Base-by-base conservation (phyloP, 352 stramenopile species). In the Saprolegnia diclina region DNA sequence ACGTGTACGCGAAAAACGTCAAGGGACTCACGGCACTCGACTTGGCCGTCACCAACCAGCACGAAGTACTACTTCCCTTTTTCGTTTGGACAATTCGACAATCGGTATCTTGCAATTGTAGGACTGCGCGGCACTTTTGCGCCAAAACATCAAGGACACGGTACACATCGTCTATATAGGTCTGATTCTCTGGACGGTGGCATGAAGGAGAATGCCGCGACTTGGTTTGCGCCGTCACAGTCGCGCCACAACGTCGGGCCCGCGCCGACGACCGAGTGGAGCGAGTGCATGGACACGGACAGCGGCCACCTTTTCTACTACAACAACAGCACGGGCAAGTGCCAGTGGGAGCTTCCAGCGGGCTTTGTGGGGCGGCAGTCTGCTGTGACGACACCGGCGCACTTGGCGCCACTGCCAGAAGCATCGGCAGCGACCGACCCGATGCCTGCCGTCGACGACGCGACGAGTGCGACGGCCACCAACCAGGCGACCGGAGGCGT, bases 311-410 rank as follows among this genome's bases (percentile, higher is more conserved):
- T 79, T 0, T 89, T 89, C 29, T 89, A 85, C 74, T 89, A 89
- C 78, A 81, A 89, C 72, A 89, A 89, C 52, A 64, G 83, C n/a
- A 82, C 81, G 24, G 81, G 81, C 21, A 87, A 87, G 61, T 89
- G 81, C 48, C 81, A 89, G 66, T 87, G 79, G 81, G 79, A 86
- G 66, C 65, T 75, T 7, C 81, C 81, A 6, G 53, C 74, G 0
- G 80, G 75, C 13, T 82, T 82, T 37, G 56, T 72, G 22, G 19
- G 13, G 7, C 24, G 52, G 19, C 52, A 59, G 19, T 42, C 24
- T 2, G 29, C 29, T 5, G 29, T 35, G 29, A 35, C 29, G 42
- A 48, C 42, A 48, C 42, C 11, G 42, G 10, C 29, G 29, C 29
- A 48, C 13, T 48, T 48, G 42, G 42, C 42, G 42, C 2, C 42